phyloP scores from a whole-genome alignment of 2,329 filamentous ascomycete genomes.

The Bipolaris gigantea region DNA sequence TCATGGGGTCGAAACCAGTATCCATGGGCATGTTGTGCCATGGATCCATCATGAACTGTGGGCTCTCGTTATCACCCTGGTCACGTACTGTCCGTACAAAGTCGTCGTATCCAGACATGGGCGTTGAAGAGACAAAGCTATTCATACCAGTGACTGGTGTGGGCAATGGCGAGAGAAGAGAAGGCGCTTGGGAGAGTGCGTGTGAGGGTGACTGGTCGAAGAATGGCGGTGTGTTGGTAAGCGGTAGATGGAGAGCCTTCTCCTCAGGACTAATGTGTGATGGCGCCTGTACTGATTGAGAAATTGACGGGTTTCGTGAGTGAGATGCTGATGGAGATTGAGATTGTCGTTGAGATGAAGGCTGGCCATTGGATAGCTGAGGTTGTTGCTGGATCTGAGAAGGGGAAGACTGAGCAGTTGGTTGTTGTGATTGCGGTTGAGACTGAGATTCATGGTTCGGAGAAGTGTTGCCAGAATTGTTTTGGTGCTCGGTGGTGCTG shows the following conservation, averaged over 20 bases:
- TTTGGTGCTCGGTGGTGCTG: slow-evolving; percentile 36
- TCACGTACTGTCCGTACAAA: slow-evolving; percentile 47
- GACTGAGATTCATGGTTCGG: slow-evolving; percentile 33
- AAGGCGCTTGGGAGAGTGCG: slow-evolving; percentile 31
- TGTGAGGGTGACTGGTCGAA: slow-evolving; percentile 48
- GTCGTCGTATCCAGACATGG: slow-evolving; percentile 52
- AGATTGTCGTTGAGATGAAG: slow-evolving; percentile 35
- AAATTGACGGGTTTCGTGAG: slow-evolving; percentile 38
- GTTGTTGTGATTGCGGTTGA: slow-evolving; percentile 31
- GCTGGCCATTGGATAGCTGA: slow-evolving; percentile 19
- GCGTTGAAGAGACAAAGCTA: slow-evolving; percentile 49
- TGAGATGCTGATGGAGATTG: slow-evolving; percentile 36
- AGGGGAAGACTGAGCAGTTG: slow-evolving; percentile 25
- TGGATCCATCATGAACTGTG: slow-evolving; percentile 52
- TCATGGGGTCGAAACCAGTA: slow-evolving; percentile 48
- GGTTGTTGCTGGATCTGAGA: slow-evolving; percentile 21
- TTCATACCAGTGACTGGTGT: slow-evolving; percentile 44
- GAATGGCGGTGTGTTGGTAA: slow-evolving; percentile 43
- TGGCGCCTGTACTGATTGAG: slow-evolving; percentile 35
- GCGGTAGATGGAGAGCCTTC: slow-evolving; percentile 31
- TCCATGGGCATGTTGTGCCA: slow-evolving; percentile 53
- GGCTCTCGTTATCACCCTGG: slow-evolving; percentile 49
- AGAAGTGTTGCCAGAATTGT: slow-evolving; percentile 40
- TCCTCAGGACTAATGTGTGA: slow-evolving; percentile 40
- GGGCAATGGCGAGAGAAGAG: slow-evolving; percentile 44